Percentiles rank a stretch among this genome's conserved stretches.
Conservation (phyloP, 2,329 filamentous ascomycete genomes). For the Aspergillus terreus region DNA sequence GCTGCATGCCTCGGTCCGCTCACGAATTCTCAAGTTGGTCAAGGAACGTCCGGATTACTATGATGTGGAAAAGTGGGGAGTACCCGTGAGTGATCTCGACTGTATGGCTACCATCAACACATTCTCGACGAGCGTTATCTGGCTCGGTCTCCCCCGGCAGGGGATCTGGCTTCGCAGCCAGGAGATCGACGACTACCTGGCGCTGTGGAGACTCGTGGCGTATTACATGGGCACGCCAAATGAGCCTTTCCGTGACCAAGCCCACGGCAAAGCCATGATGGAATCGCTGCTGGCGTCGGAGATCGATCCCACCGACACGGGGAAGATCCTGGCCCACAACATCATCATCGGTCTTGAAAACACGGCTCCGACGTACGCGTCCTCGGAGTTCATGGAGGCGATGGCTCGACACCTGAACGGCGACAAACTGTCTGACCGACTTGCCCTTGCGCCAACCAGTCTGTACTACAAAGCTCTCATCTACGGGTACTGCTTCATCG, state of each 20-base stretch:
- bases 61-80: slow-evolving; percentile 54
- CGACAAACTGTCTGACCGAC: slow-evolving; percentile 54
- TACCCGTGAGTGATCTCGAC: slow-evolving; percentile 74
- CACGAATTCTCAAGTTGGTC: slow-evolving; percentile 60
- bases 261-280: slow-evolving; percentile 59
- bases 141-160: slow-evolving; percentile 66
- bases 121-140: slow-evolving; percentile 67
- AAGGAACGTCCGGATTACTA: slow-evolving; percentile 60
- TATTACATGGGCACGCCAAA: slow-evolving; percentile 68
- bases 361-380: slow-evolving; percentile 63
- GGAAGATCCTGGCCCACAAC: slow-evolving; percentile 66
- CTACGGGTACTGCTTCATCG: slow-evolving; percentile 63
- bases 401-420: slow-evolving; percentile 69
- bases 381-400: slow-evolving; percentile 64
- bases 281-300: slow-evolving; percentile 65
- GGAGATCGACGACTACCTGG: slow-evolving; percentile 67
- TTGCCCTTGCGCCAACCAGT: slow-evolving; percentile 56
- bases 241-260: slow-evolving; percentile 55
- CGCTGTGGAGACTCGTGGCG: slow-evolving; percentile 72
- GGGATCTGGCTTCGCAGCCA: slow-evolving; percentile 61
- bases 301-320: slow-evolving; percentile 61
- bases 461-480: slow-evolving; percentile 59
- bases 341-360: slow-evolving; percentile 66
- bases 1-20: slow-evolving; percentile 64
- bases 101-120: slow-evolving; percentile 67